A percentile compares a stretch with the other conserved stretches of the same genome.
Evolutionary conservation across 805 yeast species (phyloP).

Genomic region (Komagataella populi): DNA sequence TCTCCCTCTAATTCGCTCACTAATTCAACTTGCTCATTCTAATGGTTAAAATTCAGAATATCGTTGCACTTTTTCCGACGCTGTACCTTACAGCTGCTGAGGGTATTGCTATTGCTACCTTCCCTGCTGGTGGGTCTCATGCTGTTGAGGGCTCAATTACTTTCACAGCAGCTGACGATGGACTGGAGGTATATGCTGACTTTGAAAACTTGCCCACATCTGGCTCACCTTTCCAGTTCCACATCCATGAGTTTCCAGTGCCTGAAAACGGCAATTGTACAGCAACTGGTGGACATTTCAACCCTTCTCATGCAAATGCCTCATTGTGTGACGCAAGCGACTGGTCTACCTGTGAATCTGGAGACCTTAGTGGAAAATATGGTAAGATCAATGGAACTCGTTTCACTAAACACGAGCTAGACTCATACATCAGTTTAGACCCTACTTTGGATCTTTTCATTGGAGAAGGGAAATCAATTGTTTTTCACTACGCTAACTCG

Average conservation of each 20-base stretch:
- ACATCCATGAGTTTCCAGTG: slow-evolving; percentile 26
- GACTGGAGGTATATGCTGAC: slow-evolving; percentile 24
- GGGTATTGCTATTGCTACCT: slow-evolving; percentile 33
- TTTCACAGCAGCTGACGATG: slow-evolving; percentile 9
- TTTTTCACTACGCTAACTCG: slow-evolving; percentile 33
- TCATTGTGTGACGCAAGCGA: slow-evolving; percentile 21
- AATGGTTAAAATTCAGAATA: not conserved
- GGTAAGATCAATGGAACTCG: slow-evolving; percentile 30
- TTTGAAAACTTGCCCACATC: slow-evolving; percentile 25
- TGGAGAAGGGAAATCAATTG: slow-evolving; percentile 27
- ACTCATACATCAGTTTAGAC: slow-evolving; percentile 27
- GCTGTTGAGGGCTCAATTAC: slow-evolving; percentile 4
- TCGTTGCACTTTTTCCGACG: not conserved
- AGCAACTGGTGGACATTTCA: slow-evolving; percentile 26
- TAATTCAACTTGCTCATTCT: not conserved
- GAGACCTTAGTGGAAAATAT: slow-evolving; percentile 35
- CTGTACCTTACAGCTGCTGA: slow-evolving; percentile 7
- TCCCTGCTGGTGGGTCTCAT: slow-evolving; percentile 23
- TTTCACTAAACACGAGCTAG: slow-evolving; percentile 23
- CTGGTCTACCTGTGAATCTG: slow-evolving; percentile 29
- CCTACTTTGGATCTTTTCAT: slow-evolving; percentile 21
- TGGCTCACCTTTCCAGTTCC: slow-evolving; percentile 32
- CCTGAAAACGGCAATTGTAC: slow-evolving; percentile 23
- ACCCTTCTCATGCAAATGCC: slow-evolving; percentile 24
- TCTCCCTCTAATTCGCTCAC: not conserved